Evolutionary conservation across 805 yeast species (phyloP).

Genomic region (Monosporozyma aerobia): DNA sequence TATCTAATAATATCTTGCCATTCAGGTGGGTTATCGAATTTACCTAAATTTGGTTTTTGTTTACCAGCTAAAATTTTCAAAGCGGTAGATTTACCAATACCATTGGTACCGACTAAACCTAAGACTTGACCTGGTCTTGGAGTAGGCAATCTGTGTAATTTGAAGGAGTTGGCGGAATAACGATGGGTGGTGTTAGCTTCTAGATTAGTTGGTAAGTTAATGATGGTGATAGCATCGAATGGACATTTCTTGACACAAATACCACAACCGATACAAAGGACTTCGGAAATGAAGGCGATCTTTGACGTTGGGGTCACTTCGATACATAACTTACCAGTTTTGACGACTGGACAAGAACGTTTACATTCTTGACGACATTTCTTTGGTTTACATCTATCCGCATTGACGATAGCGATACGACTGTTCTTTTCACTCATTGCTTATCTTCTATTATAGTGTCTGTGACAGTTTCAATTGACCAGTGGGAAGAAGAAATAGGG

Average conservation of each 20-base stretch:
- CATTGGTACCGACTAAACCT: slow-evolving; percentile 96
- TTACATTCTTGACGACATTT: slow-evolving; percentile 98
- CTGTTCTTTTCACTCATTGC: slow-evolving; percentile 38
- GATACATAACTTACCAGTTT: slow-evolving; percentile 95
- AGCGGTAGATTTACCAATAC: slow-evolving; percentile 98
- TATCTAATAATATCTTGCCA: slow-evolving; percentile 89
- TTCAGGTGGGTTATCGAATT: slow-evolving; percentile 91
- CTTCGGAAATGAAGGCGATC: slow-evolving; percentile 91
- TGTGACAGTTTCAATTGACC: background rate
- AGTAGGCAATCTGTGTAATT: slow-evolving; percentile 91
- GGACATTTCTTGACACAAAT: slow-evolving; percentile 98
- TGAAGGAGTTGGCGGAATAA: slow-evolving; percentile 96
- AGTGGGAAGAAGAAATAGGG: background rate
- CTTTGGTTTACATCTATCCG: slow-evolving; percentile 95
- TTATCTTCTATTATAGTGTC: background rate
- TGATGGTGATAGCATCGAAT: slow-evolving; percentile 91
- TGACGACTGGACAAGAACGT: slow-evolving; percentile 94
- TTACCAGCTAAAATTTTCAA: slow-evolving; percentile 94
- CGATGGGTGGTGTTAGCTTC: slow-evolving; percentile 91
- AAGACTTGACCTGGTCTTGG: slow-evolving; percentile 99
- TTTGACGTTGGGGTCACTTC: slow-evolving; percentile 87
- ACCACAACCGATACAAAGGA: slow-evolving; percentile 97
- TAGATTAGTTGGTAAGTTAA: slow-evolving; percentile 91
- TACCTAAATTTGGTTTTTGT: slow-evolving; percentile 93
- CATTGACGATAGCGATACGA: slow-evolving; percentile 93